phyloP scores from a whole-genome alignment of 2,329 filamentous ascomycete species.

The Monosporascus sp. region DNA sequence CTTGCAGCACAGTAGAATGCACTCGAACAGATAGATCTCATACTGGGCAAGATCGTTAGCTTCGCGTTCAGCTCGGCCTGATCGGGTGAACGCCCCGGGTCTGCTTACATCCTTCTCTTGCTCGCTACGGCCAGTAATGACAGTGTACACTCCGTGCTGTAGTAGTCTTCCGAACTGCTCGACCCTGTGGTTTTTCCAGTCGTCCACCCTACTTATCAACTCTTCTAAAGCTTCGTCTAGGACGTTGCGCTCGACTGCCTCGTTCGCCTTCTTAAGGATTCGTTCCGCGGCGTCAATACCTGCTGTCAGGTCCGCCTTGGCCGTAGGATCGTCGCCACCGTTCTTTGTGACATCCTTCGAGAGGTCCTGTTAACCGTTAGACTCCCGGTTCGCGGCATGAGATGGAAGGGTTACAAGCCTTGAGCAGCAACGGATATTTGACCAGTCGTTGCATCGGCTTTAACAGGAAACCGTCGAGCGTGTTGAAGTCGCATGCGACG shows the following conservation, averaged over 20 bases:
- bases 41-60: constrained; percentile 53
- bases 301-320: constrained; percentile 63
- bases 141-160: constrained; percentile 84
- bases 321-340: constrained; percentile 58
- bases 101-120: constrained; percentile 75
- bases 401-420: constrained; percentile 45
- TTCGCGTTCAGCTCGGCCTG: constrained; percentile 7
- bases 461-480: constrained; percentile 84
- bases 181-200: constrained; percentile 92
- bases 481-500: constrained; percentile 83
- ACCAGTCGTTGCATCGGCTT: constrained; percentile 95
- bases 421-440: constrained; percentile 88
- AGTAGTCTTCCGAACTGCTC: constrained; percentile 89
- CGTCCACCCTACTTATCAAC: constrained; percentile 77
- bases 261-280: constrained; percentile 80
- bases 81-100: constrained; percentile 27
- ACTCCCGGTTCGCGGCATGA: not conserved
- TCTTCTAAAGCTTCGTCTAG: constrained; percentile 80
- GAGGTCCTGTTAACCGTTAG: constrained; percentile 60
- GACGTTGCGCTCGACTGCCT: constrained; percentile 84
- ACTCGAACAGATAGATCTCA: constrained; percentile 95
- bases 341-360: constrained; percentile 58
- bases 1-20: constrained; percentile 94
- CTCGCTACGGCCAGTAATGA: constrained; percentile 84
- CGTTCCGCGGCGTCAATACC: constrained; percentile 80